Evolutionary conservation across 768 basidiomycete species (phyloP), one percentile per base, ranked within the genome.

Genomic region (Rhodocollybia butyracea): DNA sequence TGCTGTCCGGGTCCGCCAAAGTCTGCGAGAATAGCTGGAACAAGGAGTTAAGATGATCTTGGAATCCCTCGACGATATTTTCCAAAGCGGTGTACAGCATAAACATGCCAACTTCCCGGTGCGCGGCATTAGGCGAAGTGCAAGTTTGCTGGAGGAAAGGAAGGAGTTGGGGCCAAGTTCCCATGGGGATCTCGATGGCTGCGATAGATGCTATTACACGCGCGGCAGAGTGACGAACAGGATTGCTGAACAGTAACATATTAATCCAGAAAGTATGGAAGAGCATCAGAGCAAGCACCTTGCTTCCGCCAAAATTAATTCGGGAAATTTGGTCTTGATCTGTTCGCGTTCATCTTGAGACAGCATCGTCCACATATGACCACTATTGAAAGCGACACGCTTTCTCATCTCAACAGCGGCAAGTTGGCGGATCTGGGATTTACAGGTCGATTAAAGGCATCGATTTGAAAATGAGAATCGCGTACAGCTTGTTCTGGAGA

Each of bases 391-490:
- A 26, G 79, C 69, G 57, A 98, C 83, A 56, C 96, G 90, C 78
- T 99, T 99, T 63, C 96, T 83, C 68, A 98, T 79, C 73, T 99
- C 97, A 54, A 98, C 94, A 7, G 95, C 94, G 46, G 95, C 92
- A 21, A 99, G 82, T 84, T 99, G 97, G 58, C 94, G 91, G 59
- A 98, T 86, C 95, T 99, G 66, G 50, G 45, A 41, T 36, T 51
- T 62, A 54, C 41, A 40, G 22, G 42, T 54, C 21, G 8, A 47
- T 55, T 57, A 15, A 38, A 51, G 38, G 46, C 46, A 46, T 21
- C 30, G 22, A 55, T 31, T 19, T n/a, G 52, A 39, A 40, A 46
- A 11, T 36, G 17, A 22, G n/a, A 56, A 58, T 21, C 22, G 80
- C 94, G 70, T 65, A 97, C 95, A 51, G 88, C 75, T 63, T 82